Conservation (phyloP, 2,329 filamentous ascomycete genomes). For the Cercospora sp. region DNA sequence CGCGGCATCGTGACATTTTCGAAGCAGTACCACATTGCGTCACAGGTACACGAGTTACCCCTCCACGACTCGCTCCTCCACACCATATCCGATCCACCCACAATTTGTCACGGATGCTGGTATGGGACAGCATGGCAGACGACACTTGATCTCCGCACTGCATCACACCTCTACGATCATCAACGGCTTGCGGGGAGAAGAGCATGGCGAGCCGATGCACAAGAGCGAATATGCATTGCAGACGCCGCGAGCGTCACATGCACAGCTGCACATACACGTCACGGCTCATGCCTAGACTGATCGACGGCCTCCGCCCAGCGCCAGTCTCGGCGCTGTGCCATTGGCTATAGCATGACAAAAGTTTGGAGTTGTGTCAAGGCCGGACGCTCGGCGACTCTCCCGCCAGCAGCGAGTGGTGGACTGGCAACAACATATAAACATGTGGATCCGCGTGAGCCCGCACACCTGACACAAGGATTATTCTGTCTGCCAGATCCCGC, state of each 20-base stretch:
- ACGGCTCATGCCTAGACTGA: not conserved
- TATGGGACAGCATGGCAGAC: not conserved
- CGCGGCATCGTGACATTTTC: not conserved
- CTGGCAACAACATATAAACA: slow-evolving; percentile 4
- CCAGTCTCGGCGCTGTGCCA: not conserved
- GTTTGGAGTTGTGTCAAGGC: slow-evolving; percentile 15
- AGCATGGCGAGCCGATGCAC: not conserved
- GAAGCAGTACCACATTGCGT: slow-evolving; percentile 5
- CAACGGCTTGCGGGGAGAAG: not conserved
- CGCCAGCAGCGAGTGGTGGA: slow-evolving; percentile 4
- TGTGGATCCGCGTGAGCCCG: not conserved
- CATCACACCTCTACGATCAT: not conserved
- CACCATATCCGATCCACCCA: not conserved
- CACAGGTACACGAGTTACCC: not conserved
- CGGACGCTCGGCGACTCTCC: not conserved
- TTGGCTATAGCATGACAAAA: slow-evolving; percentile 12
- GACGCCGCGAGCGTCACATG: not conserved
- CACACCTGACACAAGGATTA: not conserved
- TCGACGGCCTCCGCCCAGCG: not conserved
- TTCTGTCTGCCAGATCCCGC: not conserved
- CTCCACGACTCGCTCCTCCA: not conserved
- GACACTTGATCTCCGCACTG: not conserved
- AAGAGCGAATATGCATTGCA: not conserved
- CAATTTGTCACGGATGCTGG: not conserved
- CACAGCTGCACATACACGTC: not conserved